These are phyloP conservation scores for Mycena capillaripes DNA, from an alignment of 768 basidiomycete genomes.

Conservation along the genomic window DNA sequence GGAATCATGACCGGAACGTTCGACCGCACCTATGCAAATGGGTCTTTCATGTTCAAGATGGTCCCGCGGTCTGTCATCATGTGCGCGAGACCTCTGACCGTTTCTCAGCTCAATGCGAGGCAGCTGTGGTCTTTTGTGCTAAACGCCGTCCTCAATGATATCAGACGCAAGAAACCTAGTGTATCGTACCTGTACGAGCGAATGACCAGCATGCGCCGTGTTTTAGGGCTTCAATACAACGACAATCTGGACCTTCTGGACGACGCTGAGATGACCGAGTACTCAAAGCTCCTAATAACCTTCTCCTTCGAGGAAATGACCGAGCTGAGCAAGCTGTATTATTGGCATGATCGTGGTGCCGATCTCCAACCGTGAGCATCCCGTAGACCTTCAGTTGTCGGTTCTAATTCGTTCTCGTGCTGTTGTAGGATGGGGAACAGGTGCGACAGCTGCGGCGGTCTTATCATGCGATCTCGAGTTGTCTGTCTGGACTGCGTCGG, in stretches of 20 bases:
- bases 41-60: conserved; percentile 25
- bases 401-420: neutral
- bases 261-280: neutral
- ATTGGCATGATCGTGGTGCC: conserved; percentile 13
- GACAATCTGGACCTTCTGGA: neutral
- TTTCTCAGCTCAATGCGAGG: neutral
- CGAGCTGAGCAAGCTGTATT: conserved; percentile 12
- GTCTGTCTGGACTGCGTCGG: conserved; percentile 27
- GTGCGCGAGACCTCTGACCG: neutral
- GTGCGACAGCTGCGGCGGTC: conserved; percentile 6
- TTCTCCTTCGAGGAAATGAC: conserved; percentile 15
- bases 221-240: neutral
- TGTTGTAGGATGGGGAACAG: neutral
- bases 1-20: conserved; percentile 20
- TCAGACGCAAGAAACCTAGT: conserved; percentile 2
- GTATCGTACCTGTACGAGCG: neutral
- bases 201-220: neutral
- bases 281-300: neutral
- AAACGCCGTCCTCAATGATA: conserved; percentile 1
- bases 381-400: too few relatives aligned
- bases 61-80: neutral
- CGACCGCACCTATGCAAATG: neutral
- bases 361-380: conserved; percentile 22
- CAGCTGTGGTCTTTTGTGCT: neutral
- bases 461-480: neutral